These are phyloP conservation scores for Salisapilia sapeloensis DNA, from an alignment of 352 stramenopile genomes.

Conservation along the genomic window DNA sequence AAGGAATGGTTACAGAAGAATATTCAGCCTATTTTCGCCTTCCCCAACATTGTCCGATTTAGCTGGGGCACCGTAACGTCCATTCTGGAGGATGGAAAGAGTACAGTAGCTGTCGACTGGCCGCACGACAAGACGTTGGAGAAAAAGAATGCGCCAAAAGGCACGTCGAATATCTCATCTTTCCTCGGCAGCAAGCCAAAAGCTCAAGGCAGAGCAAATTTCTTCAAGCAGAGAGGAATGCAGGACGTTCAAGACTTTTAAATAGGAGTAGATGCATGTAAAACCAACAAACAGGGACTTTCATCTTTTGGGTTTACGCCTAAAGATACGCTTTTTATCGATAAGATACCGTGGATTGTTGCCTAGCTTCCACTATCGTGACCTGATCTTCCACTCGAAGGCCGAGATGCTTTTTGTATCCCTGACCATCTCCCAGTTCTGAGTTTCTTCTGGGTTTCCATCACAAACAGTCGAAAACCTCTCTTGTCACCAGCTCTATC, in stretches of 20 bases:
- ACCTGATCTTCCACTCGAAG: no score
- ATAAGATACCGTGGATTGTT: no score
- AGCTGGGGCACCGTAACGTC: constrained; percentile 79
- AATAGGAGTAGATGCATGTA: no score
- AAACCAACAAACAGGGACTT: no score
- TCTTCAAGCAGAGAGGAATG: constrained; percentile 33
- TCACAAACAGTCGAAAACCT: no score
- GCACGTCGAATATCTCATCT: constrained; percentile 66
- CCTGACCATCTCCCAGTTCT: no score
- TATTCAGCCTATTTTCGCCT: constrained; percentile 82
- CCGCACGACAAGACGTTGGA: constrained; percentile 47
- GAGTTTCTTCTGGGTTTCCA: no score
- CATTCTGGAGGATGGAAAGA: constrained; percentile 18
- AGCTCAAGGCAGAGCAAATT: constrained; percentile 12
- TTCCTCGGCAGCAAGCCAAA: constrained; percentile 27
- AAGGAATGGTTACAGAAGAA: constrained; percentile 78
- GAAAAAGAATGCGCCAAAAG: constrained; percentile 30
- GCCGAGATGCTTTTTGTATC: no score
- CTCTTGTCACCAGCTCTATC: no score
- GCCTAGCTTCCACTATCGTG: no score
- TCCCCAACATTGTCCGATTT: constrained; percentile 86
- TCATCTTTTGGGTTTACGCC: no score
- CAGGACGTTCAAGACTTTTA: constrained; percentile 60
- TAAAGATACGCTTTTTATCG: no score
- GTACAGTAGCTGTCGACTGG: constrained; percentile 46